phyloP scores from a whole-genome alignment of 2,329 filamentous ascomycete species.

The Dendrostoma leiphaemia region DNA sequence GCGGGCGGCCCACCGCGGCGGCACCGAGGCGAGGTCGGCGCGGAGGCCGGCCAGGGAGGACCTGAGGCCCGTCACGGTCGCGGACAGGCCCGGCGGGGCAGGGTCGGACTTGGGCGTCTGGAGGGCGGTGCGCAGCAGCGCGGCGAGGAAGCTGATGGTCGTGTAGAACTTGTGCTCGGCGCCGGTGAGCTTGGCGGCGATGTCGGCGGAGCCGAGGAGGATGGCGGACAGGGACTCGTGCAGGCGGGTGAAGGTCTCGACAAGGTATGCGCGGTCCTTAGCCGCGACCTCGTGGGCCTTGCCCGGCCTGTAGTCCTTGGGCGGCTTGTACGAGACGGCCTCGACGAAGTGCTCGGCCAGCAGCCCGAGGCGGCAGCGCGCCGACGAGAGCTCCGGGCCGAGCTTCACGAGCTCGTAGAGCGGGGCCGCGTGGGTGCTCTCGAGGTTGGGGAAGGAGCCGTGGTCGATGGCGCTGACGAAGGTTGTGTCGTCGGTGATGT shows the following conservation, averaged over 20 bases:
- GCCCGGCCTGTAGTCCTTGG: constrained; percentile 48
- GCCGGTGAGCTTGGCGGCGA: constrained; percentile 33
- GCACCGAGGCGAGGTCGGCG: neutral
- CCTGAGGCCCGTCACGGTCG: constrained; percentile 16
- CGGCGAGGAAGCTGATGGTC: constrained; percentile 38
- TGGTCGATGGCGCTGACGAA: constrained; percentile 50
- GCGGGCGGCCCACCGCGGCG: neutral
- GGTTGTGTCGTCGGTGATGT: constrained; percentile 36
- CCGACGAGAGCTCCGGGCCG: constrained; percentile 51
- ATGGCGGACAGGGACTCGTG: constrained; percentile 41
- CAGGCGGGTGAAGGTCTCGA: constrained; percentile 41
- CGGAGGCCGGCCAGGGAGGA: constrained; percentile 6
- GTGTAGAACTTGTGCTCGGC: constrained; percentile 45
- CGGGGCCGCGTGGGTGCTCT: constrained; percentile 34
- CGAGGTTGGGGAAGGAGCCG: constrained; percentile 49
- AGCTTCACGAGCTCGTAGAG: constrained; percentile 46
- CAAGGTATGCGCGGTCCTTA: constrained; percentile 43
- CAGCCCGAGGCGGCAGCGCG: constrained; percentile 47
- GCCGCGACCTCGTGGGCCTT: constrained; percentile 35
- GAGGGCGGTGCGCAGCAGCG: constrained; percentile 24
- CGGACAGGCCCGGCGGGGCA: constrained; percentile 15
- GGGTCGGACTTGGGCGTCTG: constrained; percentile 12
- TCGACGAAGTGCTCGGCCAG: constrained; percentile 52
- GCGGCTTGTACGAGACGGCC: constrained; percentile 45
- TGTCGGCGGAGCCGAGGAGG: constrained; percentile 31